phyloP scores from a whole-genome alignment of 192 early-diverging fungal genomes.

The Phlyctochytrium bullatum region DNA sequence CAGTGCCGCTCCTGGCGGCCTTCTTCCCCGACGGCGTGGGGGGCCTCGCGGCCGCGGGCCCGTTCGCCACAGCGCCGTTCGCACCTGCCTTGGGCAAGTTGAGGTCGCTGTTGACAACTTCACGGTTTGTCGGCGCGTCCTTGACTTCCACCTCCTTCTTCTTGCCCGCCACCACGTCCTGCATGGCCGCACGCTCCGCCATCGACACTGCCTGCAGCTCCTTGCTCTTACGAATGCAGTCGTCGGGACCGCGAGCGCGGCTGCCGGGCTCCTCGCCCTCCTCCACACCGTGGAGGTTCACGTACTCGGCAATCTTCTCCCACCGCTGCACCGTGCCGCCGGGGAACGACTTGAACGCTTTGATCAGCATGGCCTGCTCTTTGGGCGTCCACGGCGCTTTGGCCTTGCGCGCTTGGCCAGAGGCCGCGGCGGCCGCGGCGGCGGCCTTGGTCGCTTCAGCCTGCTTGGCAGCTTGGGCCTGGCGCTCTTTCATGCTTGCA shows the following conservation, averaged over 20 bases:
- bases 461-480: constrained; percentile 13
- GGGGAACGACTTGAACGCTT: constrained; percentile 77
- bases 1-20: constrained; percentile 10
- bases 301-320: constrained; percentile 77
- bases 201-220: constrained; percentile 61
- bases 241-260: constrained; percentile 56
- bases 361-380: constrained; percentile 71
- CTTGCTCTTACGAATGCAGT: constrained; percentile 69
- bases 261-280: constrained; percentile 39
- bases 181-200: constrained; percentile 35
- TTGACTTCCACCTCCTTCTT: constrained; percentile 35
- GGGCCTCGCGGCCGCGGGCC: constrained; percentile 1
- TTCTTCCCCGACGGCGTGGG: constrained; percentile 2
- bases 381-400: constrained; percentile 64
- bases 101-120: constrained; percentile 17
- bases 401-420: constrained; percentile 9
- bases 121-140: constrained; percentile 29
- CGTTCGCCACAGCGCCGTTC: constrained; percentile 7
- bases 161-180: constrained; percentile 19
- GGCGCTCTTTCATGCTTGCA: constrained; percentile 1
- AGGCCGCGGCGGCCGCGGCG: not conserved
- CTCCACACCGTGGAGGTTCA: constrained; percentile 68
- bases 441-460: constrained; percentile 9
- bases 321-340: constrained; percentile 73
- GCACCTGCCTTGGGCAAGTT: constrained; percentile 1